These are phyloP conservation scores for Prunus fruticosa DNA, from an alignment of 306 rosid species.

Conservation along the genomic window DNA sequence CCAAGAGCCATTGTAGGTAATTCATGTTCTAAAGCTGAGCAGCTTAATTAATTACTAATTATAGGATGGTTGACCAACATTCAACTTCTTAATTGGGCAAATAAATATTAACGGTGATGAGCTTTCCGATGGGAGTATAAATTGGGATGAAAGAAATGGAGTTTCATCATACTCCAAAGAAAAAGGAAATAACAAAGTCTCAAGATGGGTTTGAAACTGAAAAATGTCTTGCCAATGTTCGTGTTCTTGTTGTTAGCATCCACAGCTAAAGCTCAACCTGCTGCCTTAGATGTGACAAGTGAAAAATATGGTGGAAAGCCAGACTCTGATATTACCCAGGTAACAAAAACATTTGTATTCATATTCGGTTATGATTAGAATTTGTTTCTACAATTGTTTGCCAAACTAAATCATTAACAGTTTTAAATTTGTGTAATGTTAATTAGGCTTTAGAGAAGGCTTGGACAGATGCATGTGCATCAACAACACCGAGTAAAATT, in stretches of 20 bases:
- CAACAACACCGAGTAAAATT: conserved; percentile 21
- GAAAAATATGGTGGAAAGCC: conserved; percentile 21
- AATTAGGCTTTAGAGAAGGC: conserved; percentile 30
- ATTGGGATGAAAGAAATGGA: not conserved
- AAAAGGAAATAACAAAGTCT: not conserved
- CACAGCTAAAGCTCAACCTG: not conserved
- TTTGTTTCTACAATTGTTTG: too few relatives aligned
- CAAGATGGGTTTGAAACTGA: conserved; percentile 12
- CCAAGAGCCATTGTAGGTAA: too few relatives aligned
- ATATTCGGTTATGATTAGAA: too few relatives aligned
- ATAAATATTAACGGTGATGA: not conserved
- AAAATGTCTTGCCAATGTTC: not conserved
- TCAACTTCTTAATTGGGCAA: not conserved
- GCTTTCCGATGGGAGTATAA: not conserved
- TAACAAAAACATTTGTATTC: not conserved
- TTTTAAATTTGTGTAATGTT: too few relatives aligned
- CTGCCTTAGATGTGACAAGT: conserved; percentile 8
- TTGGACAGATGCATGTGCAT: conserved; percentile 40
- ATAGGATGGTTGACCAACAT: too few relatives aligned
- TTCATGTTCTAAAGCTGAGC: too few relatives aligned
- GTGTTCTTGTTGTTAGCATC: not conserved
- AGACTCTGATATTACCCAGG: conserved; percentile 20
- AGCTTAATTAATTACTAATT: too few relatives aligned
- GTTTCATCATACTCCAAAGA: not conserved
- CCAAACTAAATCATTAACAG: too few relatives aligned